Conservation (phyloP, 345 rosid species). For the Euphorbia pulcherrima region DNA sequence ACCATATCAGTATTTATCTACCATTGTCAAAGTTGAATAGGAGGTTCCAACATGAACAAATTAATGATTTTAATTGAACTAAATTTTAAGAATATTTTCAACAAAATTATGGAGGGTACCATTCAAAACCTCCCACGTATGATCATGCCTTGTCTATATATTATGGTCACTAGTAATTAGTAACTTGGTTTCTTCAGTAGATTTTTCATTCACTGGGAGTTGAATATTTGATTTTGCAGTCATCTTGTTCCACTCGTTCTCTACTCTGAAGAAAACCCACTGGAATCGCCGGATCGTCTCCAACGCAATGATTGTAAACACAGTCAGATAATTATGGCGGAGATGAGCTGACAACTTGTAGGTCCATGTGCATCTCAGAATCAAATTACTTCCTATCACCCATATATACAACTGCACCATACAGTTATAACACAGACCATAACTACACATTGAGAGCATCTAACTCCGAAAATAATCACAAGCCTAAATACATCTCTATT, state of each 20-base stretch:
- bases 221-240: constrained; percentile 51
- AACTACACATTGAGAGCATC: not conserved
- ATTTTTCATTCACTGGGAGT: constrained; percentile 36
- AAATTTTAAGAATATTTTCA: constrained; percentile 4
- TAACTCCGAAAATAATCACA: not conserved
- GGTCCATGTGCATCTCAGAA: constrained; percentile 93
- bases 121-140: constrained; percentile 1
- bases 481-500: too few species aligned
- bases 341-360: constrained; percentile 96
- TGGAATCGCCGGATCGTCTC: constrained; percentile 88
- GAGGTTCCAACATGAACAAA: constrained; percentile 18
- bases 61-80: not conserved
- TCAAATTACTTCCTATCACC: constrained; percentile 88
- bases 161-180: constrained; percentile 39
- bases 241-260: constrained; percentile 84
- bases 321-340: constrained; percentile 79
- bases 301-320: constrained; percentile 67
- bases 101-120: constrained; percentile 11
- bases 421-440: not conserved
- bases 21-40: not conserved
- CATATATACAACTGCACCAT: constrained; percentile 70
- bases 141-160: constrained; percentile 39
- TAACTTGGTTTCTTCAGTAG: constrained; percentile 54
- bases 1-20: too few species aligned
- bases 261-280: constrained; percentile 93